Evolutionary conservation across 345 rosid genomes (phyloP).

Genomic region (Corymbia maculata): DNA sequence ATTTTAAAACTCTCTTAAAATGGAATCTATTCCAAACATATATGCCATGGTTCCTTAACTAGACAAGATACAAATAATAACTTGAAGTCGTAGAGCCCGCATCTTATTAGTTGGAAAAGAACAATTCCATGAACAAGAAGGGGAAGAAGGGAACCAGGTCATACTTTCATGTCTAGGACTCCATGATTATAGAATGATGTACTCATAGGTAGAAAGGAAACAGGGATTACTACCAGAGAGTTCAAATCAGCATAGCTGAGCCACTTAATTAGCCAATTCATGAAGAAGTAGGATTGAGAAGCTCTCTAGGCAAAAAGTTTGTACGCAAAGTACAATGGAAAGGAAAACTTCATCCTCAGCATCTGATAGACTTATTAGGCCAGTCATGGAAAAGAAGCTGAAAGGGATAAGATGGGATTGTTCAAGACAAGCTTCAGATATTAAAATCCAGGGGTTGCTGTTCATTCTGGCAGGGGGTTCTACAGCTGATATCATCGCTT

Average conservation of each 20-base stretch:
- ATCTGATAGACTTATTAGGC: not conserved
- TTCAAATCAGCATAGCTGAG: not conserved
- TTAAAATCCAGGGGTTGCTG: not conserved
- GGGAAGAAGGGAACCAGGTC: not conserved
- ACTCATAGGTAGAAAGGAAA: not conserved
- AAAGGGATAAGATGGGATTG: not conserved
- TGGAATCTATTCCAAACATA: not conserved
- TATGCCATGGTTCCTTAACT: not conserved
- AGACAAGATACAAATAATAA: not conserved
- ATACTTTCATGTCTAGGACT: not conserved
- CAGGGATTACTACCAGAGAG: not conserved
- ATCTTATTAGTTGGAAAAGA: not conserved
- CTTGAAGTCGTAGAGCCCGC: not conserved
- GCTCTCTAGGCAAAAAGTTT: not conserved
- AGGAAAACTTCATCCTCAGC: not conserved
- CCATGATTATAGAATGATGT: not conserved
- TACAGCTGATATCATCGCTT: not conserved
- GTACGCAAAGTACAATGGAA: not conserved
- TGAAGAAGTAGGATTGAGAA: not conserved
- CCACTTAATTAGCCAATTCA: not conserved
- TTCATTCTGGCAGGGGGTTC: not conserved
- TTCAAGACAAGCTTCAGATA: not conserved
- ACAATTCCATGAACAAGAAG: not conserved
- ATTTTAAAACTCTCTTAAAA: not conserved
- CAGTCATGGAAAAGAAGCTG: not conserved